Base-by-base conservation (phyloP, 2,329 filamentous ascomycete species). In the Cladorrhinum sp. region DNA sequence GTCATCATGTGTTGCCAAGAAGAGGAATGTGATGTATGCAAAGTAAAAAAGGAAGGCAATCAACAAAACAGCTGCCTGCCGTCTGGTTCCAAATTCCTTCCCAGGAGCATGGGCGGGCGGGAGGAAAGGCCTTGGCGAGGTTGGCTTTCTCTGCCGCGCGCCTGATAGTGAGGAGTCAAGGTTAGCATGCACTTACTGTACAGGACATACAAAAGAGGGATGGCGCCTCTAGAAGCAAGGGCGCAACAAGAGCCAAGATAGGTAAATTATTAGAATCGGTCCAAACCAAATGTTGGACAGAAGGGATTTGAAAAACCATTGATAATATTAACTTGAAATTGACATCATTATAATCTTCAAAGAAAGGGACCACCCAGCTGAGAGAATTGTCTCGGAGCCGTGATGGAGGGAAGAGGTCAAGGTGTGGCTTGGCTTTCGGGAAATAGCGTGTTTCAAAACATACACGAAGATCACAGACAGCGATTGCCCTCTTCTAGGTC, bases 391-490 rank as follows among this genome's bases (percentile, higher is more conserved):
- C 41, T 45, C 41, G 41, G 41, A 12, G 41, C 18, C 12, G 32
- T 36, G 32, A 36, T 36, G 32, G 12, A 16, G 32, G 16, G 23
- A 23, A 32, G 36, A 49, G 10, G 53, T 29, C 53, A 49, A 45
- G 53, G 53, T 45, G 23, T 56, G 38, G 53, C 53, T 56, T 56
- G 53, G 23, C 29, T 36, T 55, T 55, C 52, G 52, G 52, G 23
- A 56, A 24, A 24, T 56, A 45, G 53, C 29, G 36, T 56, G 53
- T 56, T 56, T 56, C 53, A 56, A 56, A 56, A 45, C 53, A 25
- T 38, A 22, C 7, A n/a, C 23, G 52, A 55, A 45, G 8, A 45
- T 45, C 41, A 13, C 20, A n/a, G 41, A 12, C 16, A n/a, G 3
- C 41, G 41, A 45, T 45, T 36, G 32, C 32, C n/a, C n/a, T 36